phyloP scores from a whole-genome alignment of 345 rosid species.

The Turnera subulata region DNA sequence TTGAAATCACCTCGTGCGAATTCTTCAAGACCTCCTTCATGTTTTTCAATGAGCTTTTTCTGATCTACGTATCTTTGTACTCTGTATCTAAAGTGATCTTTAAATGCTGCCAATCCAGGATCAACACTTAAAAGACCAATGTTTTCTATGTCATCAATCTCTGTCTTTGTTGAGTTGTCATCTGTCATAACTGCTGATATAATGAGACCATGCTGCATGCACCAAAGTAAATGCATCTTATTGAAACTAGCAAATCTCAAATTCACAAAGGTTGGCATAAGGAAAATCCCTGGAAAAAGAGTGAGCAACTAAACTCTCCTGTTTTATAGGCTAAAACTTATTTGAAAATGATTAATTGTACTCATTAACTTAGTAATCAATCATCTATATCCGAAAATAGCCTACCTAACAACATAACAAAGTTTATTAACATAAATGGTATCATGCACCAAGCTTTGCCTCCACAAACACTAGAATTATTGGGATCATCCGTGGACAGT shows the following conservation, averaged over 20 bases:
- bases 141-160: conserved; percentile 31
- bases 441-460: neutral
- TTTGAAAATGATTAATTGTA: too few species aligned
- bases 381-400: neutral
- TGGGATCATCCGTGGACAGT: neutral
- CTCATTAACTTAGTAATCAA: neutral
- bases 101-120: conserved; percentile 48
- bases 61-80: conserved; percentile 47
- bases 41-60: conserved; percentile 44
- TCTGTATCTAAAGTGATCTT: conserved; percentile 58
- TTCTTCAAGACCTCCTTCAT: conserved; percentile 71
- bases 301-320: neutral
- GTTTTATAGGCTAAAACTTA: neutral
- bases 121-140: conserved; percentile 45
- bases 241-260: neutral
- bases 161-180: conserved; percentile 36
- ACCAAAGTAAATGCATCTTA: conserved; percentile 9
- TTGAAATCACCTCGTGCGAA: conserved; percentile 52
- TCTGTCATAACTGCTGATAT: conserved; percentile 43
- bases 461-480: neutral
- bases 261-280: neutral
- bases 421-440: neutral
- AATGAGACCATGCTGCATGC: conserved; percentile 24
- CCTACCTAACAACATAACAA: neutral
- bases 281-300: neutral